Evolutionary conservation across 768 basidiomycete species (phyloP).

Genomic region (Rhodosporidiobolus odoratus): DNA sequence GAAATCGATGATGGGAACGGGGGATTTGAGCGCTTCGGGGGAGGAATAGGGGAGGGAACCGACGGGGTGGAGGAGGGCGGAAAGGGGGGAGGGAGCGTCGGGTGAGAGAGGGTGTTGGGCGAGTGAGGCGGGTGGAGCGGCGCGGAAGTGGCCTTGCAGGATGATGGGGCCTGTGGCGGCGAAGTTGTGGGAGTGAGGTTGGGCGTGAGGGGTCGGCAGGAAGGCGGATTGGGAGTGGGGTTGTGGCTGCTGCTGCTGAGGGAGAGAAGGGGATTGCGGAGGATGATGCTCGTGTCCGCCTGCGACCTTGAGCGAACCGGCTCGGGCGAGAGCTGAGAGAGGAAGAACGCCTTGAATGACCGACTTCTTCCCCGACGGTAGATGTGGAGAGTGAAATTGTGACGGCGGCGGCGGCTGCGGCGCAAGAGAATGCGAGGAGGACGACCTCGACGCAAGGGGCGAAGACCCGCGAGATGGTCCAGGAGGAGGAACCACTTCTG

Average conservation of each 20-base stretch:
- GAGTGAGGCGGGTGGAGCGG: conserved; percentile 8
- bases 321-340: conserved; percentile 31
- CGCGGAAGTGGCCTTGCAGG: neutral
- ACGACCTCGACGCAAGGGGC: too few species aligned
- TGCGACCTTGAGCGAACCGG: conserved; percentile 10
- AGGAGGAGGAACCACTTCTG: conserved; percentile 58
- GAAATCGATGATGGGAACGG: conserved; percentile 46
- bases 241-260: neutral
- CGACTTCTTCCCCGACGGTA: neutral
- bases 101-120: neutral
- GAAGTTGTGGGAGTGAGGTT: too few species aligned
- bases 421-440: too few species aligned
- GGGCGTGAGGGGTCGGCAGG: too few species aligned
- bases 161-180: neutral
- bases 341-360: conserved; percentile 21
- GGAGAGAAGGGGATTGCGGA: too few species aligned
- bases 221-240: neutral
- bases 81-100: conserved; percentile 10
- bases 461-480: neutral
- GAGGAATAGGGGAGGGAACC: conserved; percentile 44
- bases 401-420: neutral
- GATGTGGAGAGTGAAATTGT: neutral
- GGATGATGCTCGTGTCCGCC: neutral
- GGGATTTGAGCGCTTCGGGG: conserved; percentile 42
- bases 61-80: conserved; percentile 33